phyloP scores from a whole-genome alignment of 345 rosid genomes.

The Rhodomyrtus tomentosa region DNA sequence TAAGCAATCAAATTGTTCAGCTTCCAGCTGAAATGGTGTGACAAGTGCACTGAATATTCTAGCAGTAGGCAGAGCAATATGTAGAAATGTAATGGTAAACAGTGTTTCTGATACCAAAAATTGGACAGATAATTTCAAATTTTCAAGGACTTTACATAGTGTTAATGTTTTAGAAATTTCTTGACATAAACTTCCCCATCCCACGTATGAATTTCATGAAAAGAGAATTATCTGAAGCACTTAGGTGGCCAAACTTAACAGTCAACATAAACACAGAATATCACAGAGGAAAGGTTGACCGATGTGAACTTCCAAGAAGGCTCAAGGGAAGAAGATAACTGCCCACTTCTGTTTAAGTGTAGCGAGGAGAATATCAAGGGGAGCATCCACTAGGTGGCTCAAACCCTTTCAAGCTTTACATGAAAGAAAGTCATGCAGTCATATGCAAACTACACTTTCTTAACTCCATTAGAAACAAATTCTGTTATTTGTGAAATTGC shows the following conservation, averaged over 20 bases:
- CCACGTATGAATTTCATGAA: not conserved
- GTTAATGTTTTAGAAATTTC: not conserved
- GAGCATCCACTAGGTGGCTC: not conserved
- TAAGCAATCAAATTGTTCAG: not conserved
- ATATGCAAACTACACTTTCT: not conserved
- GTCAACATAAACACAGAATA: not conserved
- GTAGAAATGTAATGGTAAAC: not conserved
- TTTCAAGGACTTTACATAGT: not conserved
- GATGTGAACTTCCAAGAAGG: not conserved
- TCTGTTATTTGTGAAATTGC: not conserved
- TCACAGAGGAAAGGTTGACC: not conserved
- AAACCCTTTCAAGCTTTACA: not conserved
- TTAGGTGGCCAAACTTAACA: not conserved
- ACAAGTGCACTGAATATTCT: not conserved
- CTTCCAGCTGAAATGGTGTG: not conserved
- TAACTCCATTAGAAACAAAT: not conserved
- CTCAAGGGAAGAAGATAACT: not conserved
- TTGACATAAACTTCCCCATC: not conserved
- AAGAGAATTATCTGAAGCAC: not conserved
- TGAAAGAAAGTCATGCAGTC: not conserved
- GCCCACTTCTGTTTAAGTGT: not conserved
- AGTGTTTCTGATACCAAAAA: not conserved
- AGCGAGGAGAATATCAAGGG: not conserved
- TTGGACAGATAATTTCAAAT: not conserved
- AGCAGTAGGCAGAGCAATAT: not conserved